phyloP scores from a whole-genome alignment of 768 basidiomycete species.

The Leccinum sublutescens region DNA sequence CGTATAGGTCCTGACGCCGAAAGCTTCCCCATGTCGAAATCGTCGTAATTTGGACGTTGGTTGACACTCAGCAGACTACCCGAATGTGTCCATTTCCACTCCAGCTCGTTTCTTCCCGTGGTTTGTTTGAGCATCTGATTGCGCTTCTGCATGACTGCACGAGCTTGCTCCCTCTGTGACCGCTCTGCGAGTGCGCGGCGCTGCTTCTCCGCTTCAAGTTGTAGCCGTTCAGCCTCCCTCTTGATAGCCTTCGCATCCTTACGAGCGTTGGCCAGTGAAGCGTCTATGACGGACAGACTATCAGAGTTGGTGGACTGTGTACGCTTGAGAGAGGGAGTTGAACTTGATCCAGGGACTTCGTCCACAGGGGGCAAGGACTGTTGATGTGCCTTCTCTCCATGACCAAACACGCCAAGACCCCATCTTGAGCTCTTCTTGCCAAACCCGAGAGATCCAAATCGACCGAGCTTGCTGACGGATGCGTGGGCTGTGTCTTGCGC shows the following conservation, averaged over 20 bases:
- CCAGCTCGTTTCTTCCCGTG: slow-evolving; percentile 50
- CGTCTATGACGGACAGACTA: slow-evolving; percentile 59
- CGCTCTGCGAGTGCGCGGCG: slow-evolving; percentile 73
- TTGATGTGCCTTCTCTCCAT: slow-evolving; percentile 64
- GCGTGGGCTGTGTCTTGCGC: slow-evolving; percentile 39
- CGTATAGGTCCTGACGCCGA: slow-evolving; percentile 65
- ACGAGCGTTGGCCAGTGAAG: slow-evolving; percentile 37
- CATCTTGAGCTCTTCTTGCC: slow-evolving; percentile 70
- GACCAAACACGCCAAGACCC: slow-evolving; percentile 68
- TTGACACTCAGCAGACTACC: slow-evolving; percentile 44
- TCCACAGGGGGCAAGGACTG: slow-evolving; percentile 67
- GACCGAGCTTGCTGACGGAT: slow-evolving; percentile 53
- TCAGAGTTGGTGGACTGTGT: slow-evolving; percentile 77
- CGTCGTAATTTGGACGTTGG: slow-evolving; percentile 29
- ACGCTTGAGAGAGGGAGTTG: slow-evolving; percentile 71
- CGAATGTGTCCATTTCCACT: slow-evolving; percentile 52
- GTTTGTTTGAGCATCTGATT: slow-evolving; percentile 67
- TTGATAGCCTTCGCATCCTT: slow-evolving; percentile 72
- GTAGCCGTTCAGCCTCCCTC: slow-evolving; percentile 77
- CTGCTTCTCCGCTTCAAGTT: slow-evolving; percentile 81
- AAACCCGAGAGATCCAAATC: slow-evolving; percentile 57
- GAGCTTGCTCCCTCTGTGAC: slow-evolving; percentile 81
- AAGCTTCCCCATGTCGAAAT: slow-evolving; percentile 45
- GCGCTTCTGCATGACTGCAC: slow-evolving; percentile 91
- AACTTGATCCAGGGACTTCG: slow-evolving; percentile 56